Conservation (phyloP, 208 protist species). For the Porcisia hertigi region DNA sequence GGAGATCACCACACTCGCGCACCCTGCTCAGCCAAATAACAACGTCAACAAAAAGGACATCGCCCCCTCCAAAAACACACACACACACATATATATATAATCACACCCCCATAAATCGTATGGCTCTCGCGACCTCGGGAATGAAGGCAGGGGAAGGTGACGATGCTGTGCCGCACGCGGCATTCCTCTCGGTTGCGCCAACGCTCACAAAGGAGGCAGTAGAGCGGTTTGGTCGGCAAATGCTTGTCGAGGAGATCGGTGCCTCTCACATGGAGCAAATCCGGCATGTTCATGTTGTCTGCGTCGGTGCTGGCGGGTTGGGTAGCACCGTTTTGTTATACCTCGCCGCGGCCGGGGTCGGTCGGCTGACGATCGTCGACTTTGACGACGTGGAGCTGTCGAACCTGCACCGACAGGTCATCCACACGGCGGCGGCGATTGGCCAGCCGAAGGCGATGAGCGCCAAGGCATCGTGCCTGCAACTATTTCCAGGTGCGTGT, state of each 20-base stretch:
- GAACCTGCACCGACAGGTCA: constrained; percentile 96
- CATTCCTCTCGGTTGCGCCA: constrained; percentile 29
- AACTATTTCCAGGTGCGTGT: constrained; percentile 56
- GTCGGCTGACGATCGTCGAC: constrained; percentile 90
- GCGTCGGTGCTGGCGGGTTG: constrained; percentile 95
- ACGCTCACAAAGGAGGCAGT: constrained; percentile 67
- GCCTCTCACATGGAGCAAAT: constrained; percentile 76
- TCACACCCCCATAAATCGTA: not conserved
- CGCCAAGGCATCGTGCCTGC: constrained; percentile 60
- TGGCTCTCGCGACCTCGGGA: not conserved
- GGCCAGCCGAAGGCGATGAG: constrained; percentile 87
- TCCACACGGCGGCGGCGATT: constrained; percentile 70
- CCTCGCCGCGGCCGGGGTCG: constrained; percentile 93
- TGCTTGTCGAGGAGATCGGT: constrained; percentile 87
- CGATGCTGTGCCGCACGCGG: not conserved
- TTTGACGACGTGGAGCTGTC: constrained; percentile 92
- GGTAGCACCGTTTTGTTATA: constrained; percentile 93
- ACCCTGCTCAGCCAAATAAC: not conserved
- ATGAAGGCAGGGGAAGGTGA: not conserved
- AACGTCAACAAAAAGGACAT: not conserved
- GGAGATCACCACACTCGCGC: not conserved
- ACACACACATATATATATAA: not conserved
- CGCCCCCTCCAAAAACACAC: not conserved
- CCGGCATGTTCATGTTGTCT: constrained; percentile 58
- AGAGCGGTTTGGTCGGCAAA: constrained; percentile 89